Evolutionary conservation across 2,329 filamentous ascomycete genomes (phyloP).

Genomic region (Fusarium sororula): DNA sequence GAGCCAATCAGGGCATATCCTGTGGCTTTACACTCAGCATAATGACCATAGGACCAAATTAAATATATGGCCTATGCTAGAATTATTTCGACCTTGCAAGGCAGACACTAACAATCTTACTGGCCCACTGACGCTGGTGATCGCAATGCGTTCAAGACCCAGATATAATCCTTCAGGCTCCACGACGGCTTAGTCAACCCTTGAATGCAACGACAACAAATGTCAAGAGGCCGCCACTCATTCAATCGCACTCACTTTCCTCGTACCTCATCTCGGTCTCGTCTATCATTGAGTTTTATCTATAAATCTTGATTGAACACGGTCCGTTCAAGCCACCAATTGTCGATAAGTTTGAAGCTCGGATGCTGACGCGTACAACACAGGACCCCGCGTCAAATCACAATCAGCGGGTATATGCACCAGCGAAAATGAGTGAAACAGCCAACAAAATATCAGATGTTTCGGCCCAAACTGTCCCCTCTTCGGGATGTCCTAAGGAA

Average conservation of each 20-base stretch:
- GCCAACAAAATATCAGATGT: background rate
- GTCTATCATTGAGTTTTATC: fast-evolving
- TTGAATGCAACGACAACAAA: background rate
- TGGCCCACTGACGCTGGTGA: background rate
- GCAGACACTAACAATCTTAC: background rate
- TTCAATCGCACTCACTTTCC: background rate
- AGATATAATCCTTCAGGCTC: background rate
- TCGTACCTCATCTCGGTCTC: background rate
- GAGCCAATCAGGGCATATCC: background rate
- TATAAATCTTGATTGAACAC: no score
- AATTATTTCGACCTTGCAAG: background rate
- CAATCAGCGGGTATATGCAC: background rate
- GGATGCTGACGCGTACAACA: background rate
- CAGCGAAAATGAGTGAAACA: background rate
- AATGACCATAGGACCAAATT: background rate
- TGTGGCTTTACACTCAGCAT: background rate
- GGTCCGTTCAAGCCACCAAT: background rate
- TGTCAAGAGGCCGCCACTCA: background rate
- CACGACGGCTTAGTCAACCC: slow-evolving; percentile 1
- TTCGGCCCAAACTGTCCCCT: background rate
- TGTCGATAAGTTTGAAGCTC: background rate
- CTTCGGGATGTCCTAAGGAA: fast-evolving
- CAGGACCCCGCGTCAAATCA: background rate
- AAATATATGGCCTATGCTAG: background rate
- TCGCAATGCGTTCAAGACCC: background rate